Percentiles rank a stretch among this genome's conserved stretches.
phyloP scores from a whole-genome alignment of 257 asterid genomes.

The Echium plantagineum region DNA sequence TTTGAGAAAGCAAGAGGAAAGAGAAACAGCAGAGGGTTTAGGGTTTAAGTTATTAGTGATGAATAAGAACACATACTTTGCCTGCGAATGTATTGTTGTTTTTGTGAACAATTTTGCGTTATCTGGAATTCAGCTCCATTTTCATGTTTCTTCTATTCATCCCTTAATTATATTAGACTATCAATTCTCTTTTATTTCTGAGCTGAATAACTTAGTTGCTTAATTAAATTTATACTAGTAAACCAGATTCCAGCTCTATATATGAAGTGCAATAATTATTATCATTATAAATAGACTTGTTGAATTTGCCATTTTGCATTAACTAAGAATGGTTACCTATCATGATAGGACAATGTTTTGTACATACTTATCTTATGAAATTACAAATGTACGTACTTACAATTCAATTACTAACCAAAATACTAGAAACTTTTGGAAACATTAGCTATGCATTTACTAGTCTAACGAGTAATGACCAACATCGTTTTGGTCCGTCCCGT shows the following conservation, averaged over 20 bases:
- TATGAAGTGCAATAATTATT: too few species aligned
- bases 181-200: not conserved
- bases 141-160: not conserved
- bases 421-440: too few species aligned
- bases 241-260: too few species aligned
- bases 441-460: conserved; percentile 18
- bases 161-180: not conserved
- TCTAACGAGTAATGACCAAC: conserved; percentile 9
- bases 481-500: too few species aligned
- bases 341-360: too few species aligned
- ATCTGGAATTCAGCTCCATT: not conserved
- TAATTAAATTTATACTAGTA: too few species aligned
- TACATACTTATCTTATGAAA: not conserved
- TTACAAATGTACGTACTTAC: not conserved
- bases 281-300: too few species aligned
- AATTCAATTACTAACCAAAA: too few species aligned
- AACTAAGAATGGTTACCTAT: too few species aligned
- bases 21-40: not conserved
- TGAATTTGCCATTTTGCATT: too few species aligned
- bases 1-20: not conserved
- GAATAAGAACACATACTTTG: not conserved
- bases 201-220: not conserved
- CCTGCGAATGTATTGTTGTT: not conserved
- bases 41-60: not conserved
- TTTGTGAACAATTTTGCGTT: not conserved